These are phyloP conservation scores for Plantago rigida DNA, from an alignment of 305 asterid species.

Conservation along the genomic window DNA sequence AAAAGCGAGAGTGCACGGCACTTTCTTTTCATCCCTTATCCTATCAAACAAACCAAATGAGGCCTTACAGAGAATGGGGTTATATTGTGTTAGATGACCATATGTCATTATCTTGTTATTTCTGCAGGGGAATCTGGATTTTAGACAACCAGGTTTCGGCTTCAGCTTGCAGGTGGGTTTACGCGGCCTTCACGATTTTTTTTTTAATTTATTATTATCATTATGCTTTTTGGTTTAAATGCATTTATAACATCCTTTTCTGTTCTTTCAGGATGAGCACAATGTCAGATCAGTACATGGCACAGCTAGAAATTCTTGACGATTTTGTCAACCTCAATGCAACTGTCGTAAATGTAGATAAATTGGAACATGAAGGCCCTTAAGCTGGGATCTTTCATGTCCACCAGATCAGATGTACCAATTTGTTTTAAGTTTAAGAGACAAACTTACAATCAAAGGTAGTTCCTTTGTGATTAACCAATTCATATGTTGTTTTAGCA, in stretches of 20 bases:
- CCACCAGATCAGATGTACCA: too few species aligned
- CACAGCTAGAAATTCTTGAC: slow-evolving; percentile 47
- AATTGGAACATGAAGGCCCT: slow-evolving; percentile 6
- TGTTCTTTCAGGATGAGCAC: slow-evolving; percentile 58
- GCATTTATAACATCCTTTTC: slow-evolving; percentile 17
- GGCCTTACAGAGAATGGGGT: background rate
- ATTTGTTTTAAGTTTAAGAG: slow-evolving; percentile 8
- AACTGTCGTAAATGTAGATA: slow-evolving; percentile 25
- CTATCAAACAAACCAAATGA: too few species aligned
- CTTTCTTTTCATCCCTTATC: too few species aligned
- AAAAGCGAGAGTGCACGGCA: too few species aligned
- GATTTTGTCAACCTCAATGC: slow-evolving; percentile 13
- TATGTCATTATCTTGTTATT: slow-evolving; percentile 12
- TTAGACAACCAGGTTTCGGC: slow-evolving; percentile 59
- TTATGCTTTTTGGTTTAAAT: background rate
- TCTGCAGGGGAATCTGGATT: slow-evolving; percentile 71
- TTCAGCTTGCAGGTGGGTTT: slow-evolving; percentile 60
- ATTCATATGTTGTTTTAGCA: background rate
- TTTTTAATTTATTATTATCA: too few species aligned
- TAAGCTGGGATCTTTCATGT: slow-evolving; percentile 1
- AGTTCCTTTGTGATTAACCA: background rate
- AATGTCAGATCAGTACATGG: slow-evolving; percentile 52
- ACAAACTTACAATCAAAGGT: too few species aligned
- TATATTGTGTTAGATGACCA: slow-evolving; percentile 2
- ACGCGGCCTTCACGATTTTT: background rate